Conservation (phyloP, 176 grass and related monocot genomes). For the Lolium multiflorum region DNA sequence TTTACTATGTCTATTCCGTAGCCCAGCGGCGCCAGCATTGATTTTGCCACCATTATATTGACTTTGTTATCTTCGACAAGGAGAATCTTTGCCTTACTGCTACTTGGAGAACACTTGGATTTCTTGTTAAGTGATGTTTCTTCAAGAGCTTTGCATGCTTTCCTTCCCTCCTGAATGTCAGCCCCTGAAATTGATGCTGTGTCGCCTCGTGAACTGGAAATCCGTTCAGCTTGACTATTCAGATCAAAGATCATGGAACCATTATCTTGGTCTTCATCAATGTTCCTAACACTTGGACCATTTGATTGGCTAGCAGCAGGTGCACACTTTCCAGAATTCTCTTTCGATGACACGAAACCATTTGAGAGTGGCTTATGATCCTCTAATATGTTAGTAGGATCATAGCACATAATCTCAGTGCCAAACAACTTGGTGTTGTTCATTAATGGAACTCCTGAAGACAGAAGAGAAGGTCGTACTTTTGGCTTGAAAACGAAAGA, state of each 20-base stretch:
- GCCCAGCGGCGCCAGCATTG: constrained; percentile 84
- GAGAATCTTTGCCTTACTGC: constrained; percentile 64
- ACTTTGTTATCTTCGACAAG: constrained; percentile 94
- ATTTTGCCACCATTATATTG: constrained; percentile 93
- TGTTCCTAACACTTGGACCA: constrained; percentile 42
- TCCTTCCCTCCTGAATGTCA: constrained; percentile 39
- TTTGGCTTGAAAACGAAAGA: constrained; percentile 84
- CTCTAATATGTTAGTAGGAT: constrained; percentile 43
- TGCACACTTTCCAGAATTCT: constrained; percentile 27
- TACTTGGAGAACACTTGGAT: constrained; percentile 50
- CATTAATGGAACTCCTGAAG: constrained; percentile 44
- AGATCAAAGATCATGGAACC: constrained; percentile 40
- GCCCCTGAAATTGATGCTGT: constrained; percentile 45
- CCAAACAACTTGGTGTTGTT: constrained; percentile 44
- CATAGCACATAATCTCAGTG: constrained; percentile 47
- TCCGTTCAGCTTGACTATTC: constrained; percentile 51
- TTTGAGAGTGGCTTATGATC: constrained; percentile 38
- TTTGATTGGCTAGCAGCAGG: constrained; percentile 37
- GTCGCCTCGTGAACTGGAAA: constrained; percentile 55
- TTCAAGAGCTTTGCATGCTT: constrained; percentile 38
- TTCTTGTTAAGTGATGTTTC: constrained; percentile 49
- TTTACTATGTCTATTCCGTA: constrained; percentile 80
- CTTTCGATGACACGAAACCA: constrained; percentile 43
- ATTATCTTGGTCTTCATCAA: constrained; percentile 43
- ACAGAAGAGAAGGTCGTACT: constrained; percentile 47